These are phyloP conservation scores for Myxozyma lipomycoides DNA, from an alignment of 805 yeast species.

Conservation along the genomic window DNA sequence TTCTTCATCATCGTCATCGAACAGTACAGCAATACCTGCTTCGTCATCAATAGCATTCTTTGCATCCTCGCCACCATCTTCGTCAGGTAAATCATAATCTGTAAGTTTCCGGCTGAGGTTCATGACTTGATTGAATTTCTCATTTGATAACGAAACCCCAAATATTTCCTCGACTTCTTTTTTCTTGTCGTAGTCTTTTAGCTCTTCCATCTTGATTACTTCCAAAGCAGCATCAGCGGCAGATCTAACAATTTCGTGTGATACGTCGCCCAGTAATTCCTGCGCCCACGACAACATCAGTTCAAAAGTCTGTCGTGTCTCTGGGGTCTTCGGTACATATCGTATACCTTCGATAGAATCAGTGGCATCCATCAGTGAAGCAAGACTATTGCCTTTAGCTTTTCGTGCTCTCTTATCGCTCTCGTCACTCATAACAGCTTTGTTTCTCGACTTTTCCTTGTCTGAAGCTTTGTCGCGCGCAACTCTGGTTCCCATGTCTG, in stretches of 20 bases:
- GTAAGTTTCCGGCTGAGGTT: conserved; percentile 47
- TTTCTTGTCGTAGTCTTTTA: conserved; percentile 45
- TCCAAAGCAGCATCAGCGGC: conserved; percentile 66
- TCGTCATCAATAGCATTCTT: conserved; percentile 36
- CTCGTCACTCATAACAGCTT: conserved; percentile 12
- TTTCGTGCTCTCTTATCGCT: conserved; percentile 5
- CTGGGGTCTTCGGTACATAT: conserved; percentile 61
- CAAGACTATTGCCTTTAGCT: conserved; percentile 16
- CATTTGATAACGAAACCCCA: conserved; percentile 41
- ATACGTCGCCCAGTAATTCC: conserved; percentile 61
- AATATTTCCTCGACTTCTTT: conserved; percentile 51
- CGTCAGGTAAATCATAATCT: conserved; percentile 43
- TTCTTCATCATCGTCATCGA: conserved; percentile 43
- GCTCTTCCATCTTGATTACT: conserved; percentile 47
- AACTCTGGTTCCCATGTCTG: conserved; percentile 64
- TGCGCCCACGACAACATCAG: conserved; percentile 58
- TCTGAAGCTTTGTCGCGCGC: conserved; percentile 28
- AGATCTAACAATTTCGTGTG: conserved; percentile 66
- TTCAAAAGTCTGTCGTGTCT: conserved; percentile 51
- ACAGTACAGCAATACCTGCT: conserved; percentile 44
- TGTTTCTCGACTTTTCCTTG: conserved; percentile 22
- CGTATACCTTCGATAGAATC: conserved; percentile 46
- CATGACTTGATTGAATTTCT: conserved; percentile 46
- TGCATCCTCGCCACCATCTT: conserved; percentile 23
- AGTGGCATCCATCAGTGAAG: conserved; percentile 37